Base-by-base conservation (phyloP, 371 early-diverging fungal species). In the Mortierella sp. region DNA sequence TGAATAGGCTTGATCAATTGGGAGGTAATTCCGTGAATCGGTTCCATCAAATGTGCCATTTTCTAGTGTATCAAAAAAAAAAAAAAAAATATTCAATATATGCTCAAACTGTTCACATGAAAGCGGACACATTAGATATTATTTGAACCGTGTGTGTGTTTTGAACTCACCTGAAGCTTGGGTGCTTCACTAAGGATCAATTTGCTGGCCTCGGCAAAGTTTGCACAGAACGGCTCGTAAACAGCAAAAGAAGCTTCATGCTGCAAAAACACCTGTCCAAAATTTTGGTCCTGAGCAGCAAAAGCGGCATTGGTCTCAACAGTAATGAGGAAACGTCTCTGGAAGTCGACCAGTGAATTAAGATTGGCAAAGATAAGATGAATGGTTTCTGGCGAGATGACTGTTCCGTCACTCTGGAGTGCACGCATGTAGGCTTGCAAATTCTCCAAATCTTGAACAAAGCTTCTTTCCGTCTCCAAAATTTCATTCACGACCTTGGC, bases 1-100 rank as follows among this genome's bases (percentile, higher is more conserved):
- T 99, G 99, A 0, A 98, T 92, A 1, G 99, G 99, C 83, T 96
- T 96, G 85, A 99, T 97, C 51, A 99, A 88, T 82, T 95, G 88
- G n/a, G 96, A 95, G 28, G 93, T 97, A 58, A 99, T 86, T 72
- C 93, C 93, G 65, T 94, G 93, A 37, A 85, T 88, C 8, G 97
- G 96, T 64, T 98, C 96, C 60, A 97, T 83, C 26, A 96, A 81
- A 66, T 91, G 86, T 32, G 87, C 84, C 58, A 94, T 81, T 70
- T 85, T 72, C 89, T 88, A 73, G 9, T 54, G 12, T 23, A 13
- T 26, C 7, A 23, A 19, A 60, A 59, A 6, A 26, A 9, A 7
- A 17, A 53, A 45, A 22, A 23, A 47, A 61, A 22, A 45, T n/a
- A 19, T 79, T 76, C 13, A 72, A 72, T 29, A 69, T 72, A 6